Evolutionary conservation across 345 rosid species (phyloP), one percentile per base, ranked within the genome.

Genomic region (Populus deltoides): DNA sequence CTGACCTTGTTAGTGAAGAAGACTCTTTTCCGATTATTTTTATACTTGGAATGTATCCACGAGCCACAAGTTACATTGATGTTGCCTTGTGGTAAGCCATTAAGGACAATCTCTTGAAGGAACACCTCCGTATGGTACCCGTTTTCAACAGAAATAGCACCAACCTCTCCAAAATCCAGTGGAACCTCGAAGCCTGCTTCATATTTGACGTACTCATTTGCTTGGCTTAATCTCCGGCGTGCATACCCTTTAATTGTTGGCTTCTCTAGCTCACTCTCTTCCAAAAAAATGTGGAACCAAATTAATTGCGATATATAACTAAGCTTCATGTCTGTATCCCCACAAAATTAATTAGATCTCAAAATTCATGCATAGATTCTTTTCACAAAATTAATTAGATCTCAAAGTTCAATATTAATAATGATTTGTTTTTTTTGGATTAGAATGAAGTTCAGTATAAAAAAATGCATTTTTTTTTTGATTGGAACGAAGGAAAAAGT

Each of bases 91-190:
- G 24, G 38, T 49, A 87, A 31, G 12, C 96, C 94, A 10, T 87
- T 79, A 49, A 94, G 85, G 36, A 78, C 80, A 9, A 94, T 80
- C 11, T 86, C 86, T 65, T 75, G 75, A 38, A 94, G 9, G 76
- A 31, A 83, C 83, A 92, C 88, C 87, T 94, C 98, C 63, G 74
- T 84, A 38, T 86, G 90, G 83, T 92, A 92, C 78, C 89, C 91
- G 75, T 94, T 94, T 81, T 91, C 94, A 27, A 94, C 83, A 0
- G 77, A 2, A 17, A 94, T 75, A 1, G 91, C 98, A 6, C 94
- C 98, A 8, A 91, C 80, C 3, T 79, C 81, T 71, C 98, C 96
- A 69, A 94, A 94, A 36, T 77, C 88, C 5, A 49, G 47, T 9
- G 87, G 88, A 31, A 94, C 83, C 29, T 77, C 62, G 20, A 94